Base-by-base conservation (phyloP, 75 land plant genomes). In the Larix kaempferi region DNA sequence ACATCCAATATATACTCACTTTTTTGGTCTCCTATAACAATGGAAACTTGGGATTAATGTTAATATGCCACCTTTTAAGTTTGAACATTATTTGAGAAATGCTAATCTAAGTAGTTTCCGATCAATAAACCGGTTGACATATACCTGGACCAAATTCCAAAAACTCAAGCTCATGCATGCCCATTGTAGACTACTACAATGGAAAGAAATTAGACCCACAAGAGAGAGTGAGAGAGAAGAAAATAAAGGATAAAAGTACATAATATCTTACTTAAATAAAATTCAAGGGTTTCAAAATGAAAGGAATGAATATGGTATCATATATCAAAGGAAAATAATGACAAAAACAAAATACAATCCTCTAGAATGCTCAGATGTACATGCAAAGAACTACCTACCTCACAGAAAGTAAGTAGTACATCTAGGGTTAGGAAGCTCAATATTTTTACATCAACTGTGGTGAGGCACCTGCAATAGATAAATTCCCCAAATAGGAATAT, bases 261-360 rank as follows among this genome's bases (percentile, higher is more conserved):
- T 64, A 29, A 64, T 64, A 64, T 64, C 25, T 59, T 64, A 64
- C n/a, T n/a, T n/a, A n/a, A 64, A 64, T 64, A 33, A 29, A 64
- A 64, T 64, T 39, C 41, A 64, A 14, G 67, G 49, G 44, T 21
- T 35, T 33, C 22, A 67, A 39, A 35, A 67, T 37, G 44, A 5
- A 37, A 67, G 44, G 71, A 67, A 35, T 17, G 22, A 67, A 67
- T 27, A 37, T 15, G 35, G 35, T 67, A 35, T 23, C 63, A 61
- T 39, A 67, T 35, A n/a, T n/a, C 71, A 17, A 44, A 67, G 71
- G 49, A 2, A 67, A 67, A 67, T 67, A 67, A 35, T 67, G 49
- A 21, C 10, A n/a, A 67, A 37, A 67, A 67, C 44, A 67, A 67
- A 67, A 67, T 37, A 67, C 71, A 67, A 37, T 67, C 71, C 71